Conservation (phyloP, 2,329 filamentous ascomycete genomes). For the Trichoderma gracile region DNA sequence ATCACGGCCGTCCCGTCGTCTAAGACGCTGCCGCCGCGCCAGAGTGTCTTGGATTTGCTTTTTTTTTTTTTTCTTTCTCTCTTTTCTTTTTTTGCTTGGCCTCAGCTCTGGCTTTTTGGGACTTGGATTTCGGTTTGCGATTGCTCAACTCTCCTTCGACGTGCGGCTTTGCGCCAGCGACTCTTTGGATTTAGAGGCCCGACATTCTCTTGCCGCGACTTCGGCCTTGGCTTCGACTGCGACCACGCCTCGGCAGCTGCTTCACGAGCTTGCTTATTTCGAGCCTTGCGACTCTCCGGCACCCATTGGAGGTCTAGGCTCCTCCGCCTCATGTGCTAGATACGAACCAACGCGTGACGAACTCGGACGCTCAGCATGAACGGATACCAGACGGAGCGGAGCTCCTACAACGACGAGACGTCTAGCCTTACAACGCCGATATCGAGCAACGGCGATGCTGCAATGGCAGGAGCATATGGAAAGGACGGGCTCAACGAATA, state of each 20-base stretch:
- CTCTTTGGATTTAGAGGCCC: background rate
- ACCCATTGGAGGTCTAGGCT: background rate
- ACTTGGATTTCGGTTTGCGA: background rate
- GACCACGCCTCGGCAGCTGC: background rate
- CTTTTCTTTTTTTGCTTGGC: slow-evolving; percentile 1
- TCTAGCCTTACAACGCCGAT: slow-evolving; percentile 38
- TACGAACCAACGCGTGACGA: slow-evolving; percentile 30
- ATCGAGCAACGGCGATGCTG: slow-evolving; percentile 51
- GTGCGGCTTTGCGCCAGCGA: slow-evolving; percentile 9
- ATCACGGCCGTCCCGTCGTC: slow-evolving; percentile 21
- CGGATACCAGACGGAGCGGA: slow-evolving; percentile 40
- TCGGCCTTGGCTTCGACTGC: background rate
- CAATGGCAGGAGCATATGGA: slow-evolving; percentile 56
- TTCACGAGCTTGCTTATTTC: background rate
- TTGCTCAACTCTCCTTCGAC: background rate
- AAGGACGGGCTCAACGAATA: slow-evolving; percentile 49
- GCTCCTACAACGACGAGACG: slow-evolving; percentile 41
- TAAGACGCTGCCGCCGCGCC: slow-evolving; percentile 20
- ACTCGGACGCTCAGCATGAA: slow-evolving; percentile 40
- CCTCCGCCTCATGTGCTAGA: slow-evolving; percentile 29
- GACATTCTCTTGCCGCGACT: slow-evolving; percentile 17
- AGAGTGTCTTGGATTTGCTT: slow-evolving; percentile 2
- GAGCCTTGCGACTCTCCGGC: background rate
- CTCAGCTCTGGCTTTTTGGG: slow-evolving; percentile 5
- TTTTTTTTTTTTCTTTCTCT: background rate